These are phyloP conservation scores for Globisporangium mamillatum DNA, from an alignment of 352 stramenopile species.

Conservation along the genomic window DNA sequence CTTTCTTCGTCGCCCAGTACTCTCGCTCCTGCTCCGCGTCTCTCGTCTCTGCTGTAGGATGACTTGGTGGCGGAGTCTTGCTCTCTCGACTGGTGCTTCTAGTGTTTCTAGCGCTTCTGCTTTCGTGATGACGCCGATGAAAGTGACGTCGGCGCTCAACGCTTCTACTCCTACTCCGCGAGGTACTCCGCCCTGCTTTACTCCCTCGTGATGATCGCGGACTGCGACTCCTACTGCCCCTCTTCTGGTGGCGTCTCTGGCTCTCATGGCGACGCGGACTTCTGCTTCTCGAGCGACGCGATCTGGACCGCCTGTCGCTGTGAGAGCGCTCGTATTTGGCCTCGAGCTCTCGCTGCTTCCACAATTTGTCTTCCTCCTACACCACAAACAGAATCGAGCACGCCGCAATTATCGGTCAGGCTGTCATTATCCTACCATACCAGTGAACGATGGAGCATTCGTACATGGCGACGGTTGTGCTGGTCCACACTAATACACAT, in stretches of 20 bases:
- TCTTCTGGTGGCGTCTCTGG: slow-evolving; percentile 9
- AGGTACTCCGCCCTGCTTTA: slow-evolving; percentile 11
- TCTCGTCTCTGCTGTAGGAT: background rate
- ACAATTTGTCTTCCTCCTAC: slow-evolving; percentile 60
- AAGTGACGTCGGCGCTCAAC: slow-evolving; percentile 13
- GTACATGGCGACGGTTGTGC: slow-evolving; percentile 60
- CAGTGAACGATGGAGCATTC: background rate
- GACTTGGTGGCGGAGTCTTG: background rate
- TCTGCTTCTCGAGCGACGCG: slow-evolving; percentile 1
- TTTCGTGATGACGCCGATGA: background rate
- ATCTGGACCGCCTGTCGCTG: background rate
- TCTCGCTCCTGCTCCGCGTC: slow-evolving; percentile 31
- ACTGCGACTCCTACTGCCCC: slow-evolving; percentile 23
- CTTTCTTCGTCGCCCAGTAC: slow-evolving; percentile 62
- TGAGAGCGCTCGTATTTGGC: slow-evolving; percentile 12
- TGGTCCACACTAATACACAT: slow-evolving; percentile 36
- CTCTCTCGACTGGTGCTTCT: background rate
- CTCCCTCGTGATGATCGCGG: slow-evolving; percentile 16
- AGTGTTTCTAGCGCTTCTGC: background rate
- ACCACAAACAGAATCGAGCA: no score
- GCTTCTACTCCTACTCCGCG: slow-evolving; percentile 18
- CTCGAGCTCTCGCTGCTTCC: slow-evolving; percentile 45
- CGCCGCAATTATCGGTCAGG: background rate
- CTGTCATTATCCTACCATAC: background rate
- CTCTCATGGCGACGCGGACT: slow-evolving; percentile 5